Conservation (phyloP, 2,329 filamentous ascomycete species). For the Cordyceps farinosa region DNA sequence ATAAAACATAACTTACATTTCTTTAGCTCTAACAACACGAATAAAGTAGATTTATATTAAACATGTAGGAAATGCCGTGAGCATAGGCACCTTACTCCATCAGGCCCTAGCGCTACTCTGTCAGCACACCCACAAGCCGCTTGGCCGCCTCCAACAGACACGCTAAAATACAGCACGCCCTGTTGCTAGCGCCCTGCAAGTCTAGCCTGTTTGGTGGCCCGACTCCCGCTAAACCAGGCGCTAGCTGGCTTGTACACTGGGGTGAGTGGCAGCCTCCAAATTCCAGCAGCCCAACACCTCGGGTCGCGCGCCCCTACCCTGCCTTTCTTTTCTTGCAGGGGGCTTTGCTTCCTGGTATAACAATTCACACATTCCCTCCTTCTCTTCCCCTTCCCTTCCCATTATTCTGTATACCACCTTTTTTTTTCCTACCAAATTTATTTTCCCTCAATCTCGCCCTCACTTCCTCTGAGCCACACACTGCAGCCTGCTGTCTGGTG, state of each 20-base stretch:
- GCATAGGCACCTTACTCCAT: too few relatives aligned
- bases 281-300: slow-evolving; percentile 10
- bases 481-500: not conserved
- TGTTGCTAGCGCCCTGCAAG: slow-evolving; percentile 7
- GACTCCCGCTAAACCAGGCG: not conserved
- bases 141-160: too few relatives aligned
- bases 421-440: not conserved
- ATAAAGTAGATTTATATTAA: too few relatives aligned
- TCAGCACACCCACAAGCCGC: too few relatives aligned
- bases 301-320: not conserved
- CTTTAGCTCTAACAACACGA: too few relatives aligned
- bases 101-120: too few relatives aligned
- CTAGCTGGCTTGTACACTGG: not conserved
- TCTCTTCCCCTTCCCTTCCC: not conserved
- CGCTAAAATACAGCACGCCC: not conserved
- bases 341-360: slow-evolving; percentile 3
- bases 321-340: not conserved
- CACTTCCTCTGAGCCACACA: not conserved
- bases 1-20: too few relatives aligned
- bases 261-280: not conserved
- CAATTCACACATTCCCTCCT: slow-evolving; percentile 14
- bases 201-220: slow-evolving; percentile 13
- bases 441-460: not conserved
- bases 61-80: too few relatives aligned
- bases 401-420: not conserved